Conservation (phyloP, 2,329 filamentous ascomycete genomes). For the Apiospora kogelbergensis region DNA sequence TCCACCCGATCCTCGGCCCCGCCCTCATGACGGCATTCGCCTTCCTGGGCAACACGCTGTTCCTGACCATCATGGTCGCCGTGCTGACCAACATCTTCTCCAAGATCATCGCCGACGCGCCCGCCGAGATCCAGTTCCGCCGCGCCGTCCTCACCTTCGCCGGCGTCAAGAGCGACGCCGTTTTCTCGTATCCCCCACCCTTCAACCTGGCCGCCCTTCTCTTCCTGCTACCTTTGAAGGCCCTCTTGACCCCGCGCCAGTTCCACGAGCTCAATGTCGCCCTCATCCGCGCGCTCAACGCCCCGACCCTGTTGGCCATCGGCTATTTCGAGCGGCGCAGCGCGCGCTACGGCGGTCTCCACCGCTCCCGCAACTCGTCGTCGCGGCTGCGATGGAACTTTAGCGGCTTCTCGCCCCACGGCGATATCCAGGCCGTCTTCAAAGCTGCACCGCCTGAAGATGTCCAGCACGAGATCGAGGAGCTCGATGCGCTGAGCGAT, state of each 20-base stretch:
- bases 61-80: slow-evolving; percentile 72
- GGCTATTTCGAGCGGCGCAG: slow-evolving; percentile 60
- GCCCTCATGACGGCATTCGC: slow-evolving; percentile 71
- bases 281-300: slow-evolving; percentile 62
- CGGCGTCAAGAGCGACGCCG: slow-evolving; percentile 70
- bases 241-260: slow-evolving; percentile 58
- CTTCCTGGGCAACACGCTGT: slow-evolving; percentile 73
- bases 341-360: slow-evolving; percentile 28
- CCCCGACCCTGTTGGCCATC: slow-evolving; percentile 61
- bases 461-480: slow-evolving; percentile 33
- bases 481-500: slow-evolving; percentile 34
- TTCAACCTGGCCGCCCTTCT: slow-evolving; percentile 68
- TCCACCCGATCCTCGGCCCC: slow-evolving; percentile 68
- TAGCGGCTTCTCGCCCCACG: slow-evolving; percentile 53
- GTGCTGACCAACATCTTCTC: slow-evolving; percentile 73
- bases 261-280: slow-evolving; percentile 74
- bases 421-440: slow-evolving; percentile 60
- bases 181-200: slow-evolving; percentile 69
- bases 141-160: slow-evolving; percentile 72
- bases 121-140: slow-evolving; percentile 70
- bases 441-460: slow-evolving; percentile 55
- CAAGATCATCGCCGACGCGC: slow-evolving; percentile 67
- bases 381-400: slow-evolving; percentile 42
- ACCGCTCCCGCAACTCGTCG: background rate
- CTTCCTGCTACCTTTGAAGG: slow-evolving; percentile 64